Conservation (phyloP, 257 asterid species). For the Galeopsis tetrahit region DNA sequence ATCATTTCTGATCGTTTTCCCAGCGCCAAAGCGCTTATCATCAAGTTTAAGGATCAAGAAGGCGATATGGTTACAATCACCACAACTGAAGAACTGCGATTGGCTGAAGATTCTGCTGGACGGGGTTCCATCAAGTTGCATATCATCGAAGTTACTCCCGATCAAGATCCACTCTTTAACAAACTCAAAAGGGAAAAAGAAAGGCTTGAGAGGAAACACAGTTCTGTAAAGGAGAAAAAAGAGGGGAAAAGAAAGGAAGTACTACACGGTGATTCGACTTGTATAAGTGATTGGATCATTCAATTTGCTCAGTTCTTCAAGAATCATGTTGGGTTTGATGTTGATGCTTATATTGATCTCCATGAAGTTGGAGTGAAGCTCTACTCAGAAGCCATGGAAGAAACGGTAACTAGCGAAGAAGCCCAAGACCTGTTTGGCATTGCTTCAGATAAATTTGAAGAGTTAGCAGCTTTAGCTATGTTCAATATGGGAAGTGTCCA, state of each 20-base stretch:
- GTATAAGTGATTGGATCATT: conserved; percentile 80
- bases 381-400: conserved; percentile 85
- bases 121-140: conserved; percentile 64
- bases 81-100: conserved; percentile 70
- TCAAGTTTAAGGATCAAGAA: conserved; percentile 84
- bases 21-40: conserved; percentile 55
- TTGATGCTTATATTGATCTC: conserved; percentile 73
- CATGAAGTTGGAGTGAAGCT: conserved; percentile 81
- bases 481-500: conserved; percentile 88
- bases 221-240: conserved; percentile 36
- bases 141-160: conserved; percentile 67
- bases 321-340: conserved; percentile 75
- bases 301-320: conserved; percentile 81
- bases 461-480: conserved; percentile 83
- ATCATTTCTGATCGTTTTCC: conserved; percentile 67
- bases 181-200: conserved; percentile 38
- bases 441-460: conserved; percentile 83
- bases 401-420: conserved; percentile 81
- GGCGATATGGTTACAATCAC: conserved; percentile 89
- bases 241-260: conserved; percentile 41
- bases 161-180: conserved; percentile 66
- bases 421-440: conserved; percentile 65
- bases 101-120: conserved; percentile 73
- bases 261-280: conserved; percentile 44
- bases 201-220: conserved; percentile 37